phyloP scores from a whole-genome alignment of 768 basidiomycete genomes.

The Porpolomopsis calyptriformis region DNA sequence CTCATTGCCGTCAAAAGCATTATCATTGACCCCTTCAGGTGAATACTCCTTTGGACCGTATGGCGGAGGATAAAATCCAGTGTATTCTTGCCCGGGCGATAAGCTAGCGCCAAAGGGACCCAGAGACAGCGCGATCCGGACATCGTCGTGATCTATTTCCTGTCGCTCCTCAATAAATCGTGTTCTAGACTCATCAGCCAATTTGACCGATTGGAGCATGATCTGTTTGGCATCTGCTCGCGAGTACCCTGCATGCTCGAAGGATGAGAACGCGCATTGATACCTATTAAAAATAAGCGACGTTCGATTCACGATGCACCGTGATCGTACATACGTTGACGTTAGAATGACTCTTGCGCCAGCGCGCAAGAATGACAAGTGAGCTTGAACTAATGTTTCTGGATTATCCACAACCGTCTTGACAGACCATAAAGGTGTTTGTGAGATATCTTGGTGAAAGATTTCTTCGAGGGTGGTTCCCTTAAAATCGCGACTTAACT shows the following conservation, averaged over 20 bases:
- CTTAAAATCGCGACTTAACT: conserved; percentile 22
- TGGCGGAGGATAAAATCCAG: conserved; percentile 66
- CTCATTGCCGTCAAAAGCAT: conserved; percentile 27
- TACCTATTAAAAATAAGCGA: conserved; percentile 34
- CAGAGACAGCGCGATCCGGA: conserved; percentile 55
- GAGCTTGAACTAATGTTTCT: conserved; percentile 43
- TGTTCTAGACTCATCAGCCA: conserved; percentile 38
- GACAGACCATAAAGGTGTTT: conserved; percentile 63
- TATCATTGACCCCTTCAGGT: conserved; percentile 25
- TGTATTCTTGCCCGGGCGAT: conserved; percentile 58
- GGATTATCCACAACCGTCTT: conserved; percentile 45
- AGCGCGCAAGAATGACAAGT: conserved; percentile 51
- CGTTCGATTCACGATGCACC: neutral
- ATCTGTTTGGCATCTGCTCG: conserved; percentile 30
- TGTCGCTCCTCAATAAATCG: conserved; percentile 20
- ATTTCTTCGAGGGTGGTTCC: conserved; percentile 51
- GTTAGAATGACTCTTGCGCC: conserved; percentile 61
- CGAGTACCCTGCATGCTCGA: conserved; percentile 40
- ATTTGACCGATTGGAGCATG: conserved; percentile 43
- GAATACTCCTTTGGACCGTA: conserved; percentile 48
- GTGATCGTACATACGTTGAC: conserved; percentile 41
- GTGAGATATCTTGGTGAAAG: conserved; percentile 35
- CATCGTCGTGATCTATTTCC: conserved; percentile 11
- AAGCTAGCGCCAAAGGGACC: conserved; percentile 68
- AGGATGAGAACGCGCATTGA: conserved; percentile 50